Evolutionary conservation across 345 rosid species (phyloP), one percentile per base, ranked within the genome.

Genomic region (Boechera divaricarpa): DNA sequence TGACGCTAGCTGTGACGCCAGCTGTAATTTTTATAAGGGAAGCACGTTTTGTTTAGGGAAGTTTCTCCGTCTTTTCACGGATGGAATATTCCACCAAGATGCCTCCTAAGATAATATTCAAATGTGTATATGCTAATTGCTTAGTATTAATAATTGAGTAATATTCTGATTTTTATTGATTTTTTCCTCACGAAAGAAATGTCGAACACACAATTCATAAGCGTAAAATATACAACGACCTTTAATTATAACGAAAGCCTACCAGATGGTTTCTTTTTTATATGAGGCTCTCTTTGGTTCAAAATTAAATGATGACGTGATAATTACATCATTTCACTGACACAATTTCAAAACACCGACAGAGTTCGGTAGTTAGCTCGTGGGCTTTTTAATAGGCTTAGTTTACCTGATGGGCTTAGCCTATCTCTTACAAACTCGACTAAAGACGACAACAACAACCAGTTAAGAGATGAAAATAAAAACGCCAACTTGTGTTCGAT

Each of bases 1-100:
- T 68, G 63, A 60, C 63, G 80, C 49, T 75, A 69, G 80, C 70
- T 76, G 52, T 68, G 63, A 60, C 63, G 80, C 49, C 80, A 69
- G 80, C 70, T 76, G 52, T 1, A 5, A 5, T 18, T 29, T 42
- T 53, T 53, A 3, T 26, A 41, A 52, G 49, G 64, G 16, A 45
- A 47, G 39, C 76, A 70, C 72, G 80, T 76, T 63, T 59, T 77
- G 62, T 28, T 4, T 0, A 0, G n/a, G 4, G 33, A 57, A 32
- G 62, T 62, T 63, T 63, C 29, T 18, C 62, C 53, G 79, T 68
- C 69, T 71, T 13, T 68, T 68, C 73, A 26, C 12, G 53, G 35
- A 8, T 31, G 48, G 79, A 67, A 75, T 69, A 76, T 76, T 76
- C 79, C 68, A 53, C 28, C 18, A 68, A 76, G 69, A 61, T 76